Base-by-base conservation (phyloP, 2,329 filamentous ascomycete species). In the Neonectria coccinea region DNA sequence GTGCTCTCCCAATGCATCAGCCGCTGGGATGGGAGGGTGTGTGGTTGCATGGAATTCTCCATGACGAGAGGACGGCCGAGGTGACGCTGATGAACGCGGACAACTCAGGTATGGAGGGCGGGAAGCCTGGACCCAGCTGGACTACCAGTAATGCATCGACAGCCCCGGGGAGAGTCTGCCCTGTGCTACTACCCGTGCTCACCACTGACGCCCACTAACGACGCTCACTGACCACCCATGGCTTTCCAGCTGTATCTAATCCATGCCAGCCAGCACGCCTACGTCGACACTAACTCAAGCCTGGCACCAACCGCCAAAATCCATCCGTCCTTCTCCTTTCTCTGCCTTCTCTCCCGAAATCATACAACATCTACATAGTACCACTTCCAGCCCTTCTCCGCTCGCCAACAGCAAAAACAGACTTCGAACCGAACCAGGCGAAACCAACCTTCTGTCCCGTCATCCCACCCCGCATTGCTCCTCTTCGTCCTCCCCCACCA, bases 281-380 rank as follows among this genome's bases (percentile, higher is more conserved):
- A 31, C 25, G 25, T 25, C 25, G 48, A 33, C 48, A 20, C 27
- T 33, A 33, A 36, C 48, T 51, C 27, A 55, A 55, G 53, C 59
- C 56, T 48, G 31, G 39, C 39, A 57, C 47, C 52, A 56, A 51
- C 48, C 56, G 62, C 63, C 48, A 42, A 53, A 41, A 18, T 16
- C 22, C 14, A 41, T 18, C 41, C 56, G 56, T 55, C 39, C 39
- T 39, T 56, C 39, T 68, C 50, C 42, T 20, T n/a, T 56, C 31
- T 51, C 18, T 20, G 39, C 45, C 48, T 56, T 47, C 27, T 51
- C 29, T 18, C 56, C 33, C 45, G 14, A n/a, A 29, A 16, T 50
- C n/a, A 33, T 22, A 51, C 25, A 25, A 25, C 25, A 25, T 25
- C 25, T 25, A 6, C 25, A 25, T 25, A 22, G 14, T 18, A 33